Conservation (phyloP, 306 rosid species). For the Trifolium subterraneum region DNA sequence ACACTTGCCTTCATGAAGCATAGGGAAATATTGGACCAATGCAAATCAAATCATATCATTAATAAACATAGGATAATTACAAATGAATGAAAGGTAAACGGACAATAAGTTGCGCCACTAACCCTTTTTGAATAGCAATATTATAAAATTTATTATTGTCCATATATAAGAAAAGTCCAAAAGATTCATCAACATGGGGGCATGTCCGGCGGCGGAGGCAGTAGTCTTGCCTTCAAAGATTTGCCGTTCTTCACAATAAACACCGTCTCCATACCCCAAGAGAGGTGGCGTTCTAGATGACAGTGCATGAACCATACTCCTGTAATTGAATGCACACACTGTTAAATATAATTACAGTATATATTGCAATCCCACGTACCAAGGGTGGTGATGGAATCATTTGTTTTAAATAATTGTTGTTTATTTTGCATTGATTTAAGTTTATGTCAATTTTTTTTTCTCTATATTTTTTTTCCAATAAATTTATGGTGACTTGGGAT, state of each 20-base stretch:
- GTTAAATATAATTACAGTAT: neutral
- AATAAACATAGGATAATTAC: too few relatives aligned
- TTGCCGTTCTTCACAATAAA: slow-evolving; percentile 3
- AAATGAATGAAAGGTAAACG: too few relatives aligned
- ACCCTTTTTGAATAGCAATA: too few relatives aligned
- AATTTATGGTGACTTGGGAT: neutral
- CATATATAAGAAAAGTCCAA: neutral
- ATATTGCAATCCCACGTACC: neutral
- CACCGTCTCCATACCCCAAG: slow-evolving; percentile 13
- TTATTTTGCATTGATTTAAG: neutral
- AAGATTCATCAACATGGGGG: slow-evolving; percentile 1
- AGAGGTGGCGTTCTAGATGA: slow-evolving; percentile 13
- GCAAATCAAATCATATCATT: too few relatives aligned
- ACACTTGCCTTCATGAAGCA: neutral
- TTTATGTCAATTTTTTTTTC: neutral
- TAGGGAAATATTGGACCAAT: too few relatives aligned
- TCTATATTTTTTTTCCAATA: neutral
- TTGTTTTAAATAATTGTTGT: neutral
- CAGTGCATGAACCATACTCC: slow-evolving; percentile 17
- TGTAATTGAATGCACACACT: neutral
- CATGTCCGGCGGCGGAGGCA: slow-evolving; percentile 6
- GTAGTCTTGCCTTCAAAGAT: neutral
- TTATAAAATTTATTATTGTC: neutral
- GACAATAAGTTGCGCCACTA: too few relatives aligned
- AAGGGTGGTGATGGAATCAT: neutral